Conservation (phyloP, 1,284 basidiomycete species). For the Cryptococcus sp. region DNA sequence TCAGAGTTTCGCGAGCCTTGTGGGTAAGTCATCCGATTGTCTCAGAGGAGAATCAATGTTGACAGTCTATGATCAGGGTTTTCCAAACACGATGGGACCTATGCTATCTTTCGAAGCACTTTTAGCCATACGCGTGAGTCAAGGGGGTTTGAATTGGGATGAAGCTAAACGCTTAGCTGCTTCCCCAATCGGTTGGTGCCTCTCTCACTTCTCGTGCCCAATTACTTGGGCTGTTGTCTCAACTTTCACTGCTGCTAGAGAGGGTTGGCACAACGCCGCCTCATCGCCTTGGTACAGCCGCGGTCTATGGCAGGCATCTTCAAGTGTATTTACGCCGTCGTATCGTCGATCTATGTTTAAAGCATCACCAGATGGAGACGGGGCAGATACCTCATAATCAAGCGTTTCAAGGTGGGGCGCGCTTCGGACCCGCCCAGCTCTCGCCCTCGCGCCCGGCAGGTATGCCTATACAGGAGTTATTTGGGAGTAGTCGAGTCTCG, state of each 20-base stretch:
- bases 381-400: not conserved
- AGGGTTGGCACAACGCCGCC: not conserved
- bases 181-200: not conserved
- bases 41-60: not conserved
- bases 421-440: no score
- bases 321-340: not conserved
- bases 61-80: not conserved
- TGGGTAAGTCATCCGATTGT: not conserved
- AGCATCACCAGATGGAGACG: not conserved
- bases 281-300: conserved; percentile 1
- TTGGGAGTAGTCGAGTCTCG: not conserved
- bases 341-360: not conserved
- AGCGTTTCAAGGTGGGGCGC: no score
- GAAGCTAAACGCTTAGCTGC: not conserved
- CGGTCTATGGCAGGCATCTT: not conserved
- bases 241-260: not conserved
- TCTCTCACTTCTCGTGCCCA: not conserved
- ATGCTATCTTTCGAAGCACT: conserved; percentile 1
- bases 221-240: not conserved
- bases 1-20: not conserved
- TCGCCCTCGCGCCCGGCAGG: not conserved
- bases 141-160: not conserved
- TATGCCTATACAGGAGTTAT: not conserved
- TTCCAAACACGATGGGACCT: conserved; percentile 2
- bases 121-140: not conserved